Conservation (phyloP, 2,329 filamentous ascomycete genomes). For the Parasarocladium wereldwijsianum region DNA sequence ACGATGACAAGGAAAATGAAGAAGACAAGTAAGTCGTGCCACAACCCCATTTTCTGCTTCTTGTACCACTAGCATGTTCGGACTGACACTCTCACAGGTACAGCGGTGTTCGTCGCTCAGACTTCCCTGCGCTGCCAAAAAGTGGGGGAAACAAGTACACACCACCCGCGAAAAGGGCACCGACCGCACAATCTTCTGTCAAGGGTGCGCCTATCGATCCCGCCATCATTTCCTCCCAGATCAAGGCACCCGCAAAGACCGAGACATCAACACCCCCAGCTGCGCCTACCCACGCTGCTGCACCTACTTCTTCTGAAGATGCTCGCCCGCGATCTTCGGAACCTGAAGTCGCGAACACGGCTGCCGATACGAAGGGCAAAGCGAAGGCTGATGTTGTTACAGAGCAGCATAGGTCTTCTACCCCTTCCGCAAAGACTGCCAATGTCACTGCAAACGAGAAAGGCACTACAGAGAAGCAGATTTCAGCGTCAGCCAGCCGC, state of each 20-base stretch:
- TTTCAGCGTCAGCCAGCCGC: conserved; percentile 24
- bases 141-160: conserved; percentile 61
- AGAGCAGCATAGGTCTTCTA: conserved; percentile 2
- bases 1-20: conserved; percentile 58
- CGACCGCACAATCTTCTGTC: conserved; percentile 57
- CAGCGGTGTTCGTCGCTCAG: conserved; percentile 73
- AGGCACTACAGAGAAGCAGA: conserved; percentile 15
- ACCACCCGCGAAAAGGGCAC: conserved; percentile 74
- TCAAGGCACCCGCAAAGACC: conserved; percentile 35
- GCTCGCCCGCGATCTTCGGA: no score
- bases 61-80: conserved; percentile 7
- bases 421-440: conserved; percentile 6
- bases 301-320: no score
- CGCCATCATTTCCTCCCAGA: conserved; percentile 79
- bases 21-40: conserved; percentile 63
- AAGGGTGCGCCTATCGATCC: conserved; percentile 69
- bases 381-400: conserved; percentile 2
- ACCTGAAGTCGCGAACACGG: no score
- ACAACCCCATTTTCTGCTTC: background rate
- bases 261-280: conserved; percentile 9
- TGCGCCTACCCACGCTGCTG: conserved; percentile 5
- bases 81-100: conserved; percentile 42
- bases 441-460: conserved; percentile 3
- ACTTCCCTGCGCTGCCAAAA: conserved; percentile 49
- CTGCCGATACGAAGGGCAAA: no score